Percentiles rank a stretch among this genome's conserved stretches.
Conservation (phyloP, 768 basidiomycete genomes). For the Kwoniella heveanensis region DNA sequence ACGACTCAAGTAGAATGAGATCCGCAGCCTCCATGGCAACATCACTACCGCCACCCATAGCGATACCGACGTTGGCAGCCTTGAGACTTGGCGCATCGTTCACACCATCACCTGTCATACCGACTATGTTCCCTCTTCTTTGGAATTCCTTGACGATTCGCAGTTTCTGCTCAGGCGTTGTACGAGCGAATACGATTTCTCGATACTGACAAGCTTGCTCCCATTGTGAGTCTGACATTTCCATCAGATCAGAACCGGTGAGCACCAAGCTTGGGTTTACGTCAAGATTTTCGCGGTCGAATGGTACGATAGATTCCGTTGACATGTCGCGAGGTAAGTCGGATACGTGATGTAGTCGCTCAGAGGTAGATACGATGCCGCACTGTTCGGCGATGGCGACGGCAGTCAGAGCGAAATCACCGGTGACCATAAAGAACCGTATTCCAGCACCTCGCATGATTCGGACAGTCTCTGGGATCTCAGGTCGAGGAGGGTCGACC, state of each 20-base stretch:
- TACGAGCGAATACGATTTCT: conserved; percentile 65
- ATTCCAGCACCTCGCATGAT: conserved; percentile 63
- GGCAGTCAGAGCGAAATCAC: conserved; percentile 63
- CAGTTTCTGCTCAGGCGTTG: conserved; percentile 68
- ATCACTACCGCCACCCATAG: conserved; percentile 60
- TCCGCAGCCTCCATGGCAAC: conserved; percentile 59
- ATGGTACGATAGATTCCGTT: conserved; percentile 45
- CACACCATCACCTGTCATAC: conserved; percentile 69
- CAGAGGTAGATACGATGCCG: conserved; percentile 61
- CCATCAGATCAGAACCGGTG: conserved; percentile 52
- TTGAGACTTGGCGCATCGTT: conserved; percentile 53
- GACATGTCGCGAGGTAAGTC: conserved; percentile 56
- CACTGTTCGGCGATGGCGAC: conserved; percentile 66
- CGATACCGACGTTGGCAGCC: conserved; percentile 67
- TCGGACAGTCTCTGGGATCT: conserved; percentile 59
- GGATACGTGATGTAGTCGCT: conserved; percentile 56
- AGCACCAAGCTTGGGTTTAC: conserved; percentile 49
- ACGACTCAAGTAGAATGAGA: conserved; percentile 55
- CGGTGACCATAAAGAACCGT: conserved; percentile 69
- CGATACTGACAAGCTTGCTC: conserved; percentile 52
- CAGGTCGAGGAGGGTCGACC: conserved; percentile 65
- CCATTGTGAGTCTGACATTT: conserved; percentile 55
- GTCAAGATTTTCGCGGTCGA: conserved; percentile 52
- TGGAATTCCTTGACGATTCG: conserved; percentile 67
- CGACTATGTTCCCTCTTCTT: conserved; percentile 62